Base-by-base conservation (phyloP, 306 rosid genomes). In the Prosopis cineraria region DNA sequence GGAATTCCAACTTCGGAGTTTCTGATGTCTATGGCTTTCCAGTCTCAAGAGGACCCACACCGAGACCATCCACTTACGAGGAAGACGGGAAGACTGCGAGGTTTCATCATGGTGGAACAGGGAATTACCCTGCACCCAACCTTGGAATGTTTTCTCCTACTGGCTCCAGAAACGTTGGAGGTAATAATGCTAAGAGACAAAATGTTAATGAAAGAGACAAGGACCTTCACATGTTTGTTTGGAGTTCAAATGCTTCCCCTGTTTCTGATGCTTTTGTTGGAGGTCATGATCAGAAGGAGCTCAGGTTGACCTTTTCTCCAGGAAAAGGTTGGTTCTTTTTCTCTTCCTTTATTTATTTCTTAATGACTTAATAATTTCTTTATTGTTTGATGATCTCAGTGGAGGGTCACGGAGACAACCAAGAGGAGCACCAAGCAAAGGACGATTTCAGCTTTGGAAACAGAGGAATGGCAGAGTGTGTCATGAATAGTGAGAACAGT, bases 161-260 rank as follows among this genome's bases (percentile, higher is more conserved):
- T 2, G 84, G 73, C 6, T 79, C 89, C 1, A 91, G 84, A 79
- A 89, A 60, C 68, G 59, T 75, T 64, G 84, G 63, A 55, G 40
- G 76, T 0, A 83, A 83, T 0, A 83, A 83, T 74, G 86, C 75
- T 1, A 90, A 84, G 82, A 87, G 72, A 82, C 78, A 85, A 40
- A 90, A 91, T 74, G 98, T 95, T 11, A 91, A 84, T 47, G 96
- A 92, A 16, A 81, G 33, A 30, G 64, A 64, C 24, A 90, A 78
- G 63, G 97, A 94, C 56, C 94, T 94, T 55, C 98, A 94, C 39
- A 94, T 89, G 98, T 92, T 92, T 76, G 98, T 94, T 41, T 92
- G 98, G 98, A 92, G 97, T 79, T 90, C 97, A 3, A 94, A 96
- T 73, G 87, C 91, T 81, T 92, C 98, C 0, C 97, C 98, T 0